Percentiles rank a stretch among this genome's conserved stretches.
phyloP scores from a whole-genome alignment of 148 eudicot species.

The Beta vulgaris region DNA sequence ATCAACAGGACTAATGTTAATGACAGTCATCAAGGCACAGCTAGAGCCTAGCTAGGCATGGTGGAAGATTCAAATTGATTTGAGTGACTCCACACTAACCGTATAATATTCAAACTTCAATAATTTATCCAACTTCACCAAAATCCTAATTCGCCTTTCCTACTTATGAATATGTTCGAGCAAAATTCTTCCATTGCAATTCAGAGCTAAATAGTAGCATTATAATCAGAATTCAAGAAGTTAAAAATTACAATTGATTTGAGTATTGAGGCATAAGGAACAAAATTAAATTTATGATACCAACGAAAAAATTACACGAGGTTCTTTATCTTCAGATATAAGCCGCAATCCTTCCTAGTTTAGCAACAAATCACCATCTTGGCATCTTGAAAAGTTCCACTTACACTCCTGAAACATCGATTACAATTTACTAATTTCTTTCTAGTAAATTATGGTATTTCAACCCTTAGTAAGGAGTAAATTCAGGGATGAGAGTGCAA shows the following conservation, averaged over 20 bases:
- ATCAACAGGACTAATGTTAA: no score
- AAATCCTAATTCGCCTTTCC: background rate
- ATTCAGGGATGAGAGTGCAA: no score
- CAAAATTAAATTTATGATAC: background rate
- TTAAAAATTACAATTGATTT: background rate
- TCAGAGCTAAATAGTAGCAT: background rate
- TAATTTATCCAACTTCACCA: background rate
- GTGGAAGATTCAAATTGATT: background rate
- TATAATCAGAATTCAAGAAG: background rate
- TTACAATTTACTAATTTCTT: background rate
- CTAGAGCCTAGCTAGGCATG: no score
- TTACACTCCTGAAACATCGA: slow-evolving; percentile 63
- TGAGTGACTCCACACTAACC: background rate
- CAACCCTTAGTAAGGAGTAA: no score
- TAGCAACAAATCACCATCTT: slow-evolving; percentile 81
- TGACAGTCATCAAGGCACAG: background rate
- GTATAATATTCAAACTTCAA: background rate
- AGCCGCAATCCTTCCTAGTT: slow-evolving; percentile 80
- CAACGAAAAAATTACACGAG: slow-evolving; percentile 48
- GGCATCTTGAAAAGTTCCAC: slow-evolving; percentile 96
- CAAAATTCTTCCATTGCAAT: background rate
- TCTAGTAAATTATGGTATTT: background rate
- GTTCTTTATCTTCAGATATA: slow-evolving; percentile 53
- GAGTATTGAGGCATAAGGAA: background rate
- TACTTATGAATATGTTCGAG: background rate